Evolutionary conservation across 176 grass and related monocot species (phyloP), one percentile per base, ranked within the genome.

Genomic region (Melocanna baccifera): DNA sequence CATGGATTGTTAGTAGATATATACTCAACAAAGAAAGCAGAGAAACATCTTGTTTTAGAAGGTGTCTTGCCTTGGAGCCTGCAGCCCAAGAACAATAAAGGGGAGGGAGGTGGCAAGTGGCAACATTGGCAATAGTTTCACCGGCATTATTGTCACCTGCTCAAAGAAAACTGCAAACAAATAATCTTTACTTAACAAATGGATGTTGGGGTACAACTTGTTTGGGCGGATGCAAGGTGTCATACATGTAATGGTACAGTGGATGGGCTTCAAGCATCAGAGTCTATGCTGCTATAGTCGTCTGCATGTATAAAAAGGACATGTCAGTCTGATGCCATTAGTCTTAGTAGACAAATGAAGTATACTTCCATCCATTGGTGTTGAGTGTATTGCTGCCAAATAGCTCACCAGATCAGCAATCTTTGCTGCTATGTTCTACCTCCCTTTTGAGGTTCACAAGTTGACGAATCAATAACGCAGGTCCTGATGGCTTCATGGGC

Each of bases 61-160:
- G 37, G 72, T 9, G 55, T 41, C 92, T 71, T 84, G 86, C 96
- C 96, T 86, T 77, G 92, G 96, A 53, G 87, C 77, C 13, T 90
- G 92, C 67, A 93, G 67, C 71, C 96, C 96, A 57, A 98, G 89
- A 84, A 95, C 22, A 70, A 98, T 86, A 83, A 98, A 95, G 82
- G 95, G 92, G 20, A 95, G 68, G 10, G 95, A 98, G 62, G n/a
- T n/a, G n/a, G n/a, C n/a, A n/a, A n/a, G 95, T 93, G 73, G 93
- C 40, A 11, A 98, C 95, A 2, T 98, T 98, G 23, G 91, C 96
- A 52, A 95, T 57, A 4, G 92, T 93, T 78, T 98, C 92, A 22
- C 81, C 76, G 47, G 86, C 80, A 86, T 93, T 85, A 51, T 87
- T 92, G 79, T 98, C 96, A 87, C 95, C 95, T 98, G 77, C 56